phyloP scores from a whole-genome alignment of 1,284 basidiomycete species.

The Puccinia polysora region DNA sequence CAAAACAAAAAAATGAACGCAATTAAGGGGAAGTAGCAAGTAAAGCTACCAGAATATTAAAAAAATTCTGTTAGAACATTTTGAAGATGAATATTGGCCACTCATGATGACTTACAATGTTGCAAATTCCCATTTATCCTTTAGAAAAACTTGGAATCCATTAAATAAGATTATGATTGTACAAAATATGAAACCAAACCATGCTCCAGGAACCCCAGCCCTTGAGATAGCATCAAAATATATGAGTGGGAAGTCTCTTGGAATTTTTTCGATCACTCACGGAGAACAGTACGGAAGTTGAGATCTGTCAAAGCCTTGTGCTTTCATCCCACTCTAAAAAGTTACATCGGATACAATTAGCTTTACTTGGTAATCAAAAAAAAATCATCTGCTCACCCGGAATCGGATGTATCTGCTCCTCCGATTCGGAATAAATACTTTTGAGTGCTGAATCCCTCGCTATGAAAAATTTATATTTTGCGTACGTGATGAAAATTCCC shows the following conservation, averaged over 20 bases:
- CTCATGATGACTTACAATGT: conserved; percentile 23
- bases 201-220: conserved; percentile 35
- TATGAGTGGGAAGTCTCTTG: neutral
- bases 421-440: neutral
- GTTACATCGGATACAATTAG: too few relatives aligned
- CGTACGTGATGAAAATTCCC: conserved; percentile 67
- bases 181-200: conserved; percentile 36
- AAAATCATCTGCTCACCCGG: neutral
- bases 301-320: conserved; percentile 66
- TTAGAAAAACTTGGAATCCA: conserved; percentile 39
- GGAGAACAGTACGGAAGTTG: conserved; percentile 64
- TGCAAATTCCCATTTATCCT: conserved; percentile 21
- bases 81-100: neutral
- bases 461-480: conserved; percentile 60
- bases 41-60: conserved; percentile 13
- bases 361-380: too few relatives aligned
- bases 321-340: conserved; percentile 64
- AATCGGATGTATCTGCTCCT: conserved; percentile 44
- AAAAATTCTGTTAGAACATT: neutral
- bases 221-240: conserved; percentile 12
- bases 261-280: neutral
- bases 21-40: conserved; percentile 30
- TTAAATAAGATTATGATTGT: conserved; percentile 37
- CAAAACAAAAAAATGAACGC: conserved; percentile 31
- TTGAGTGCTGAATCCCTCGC: neutral